Percentiles rank a stretch among this genome's conserved stretches.
Evolutionary conservation across 257 asterid species (phyloP).

Genomic region (Avicennia marina): DNA sequence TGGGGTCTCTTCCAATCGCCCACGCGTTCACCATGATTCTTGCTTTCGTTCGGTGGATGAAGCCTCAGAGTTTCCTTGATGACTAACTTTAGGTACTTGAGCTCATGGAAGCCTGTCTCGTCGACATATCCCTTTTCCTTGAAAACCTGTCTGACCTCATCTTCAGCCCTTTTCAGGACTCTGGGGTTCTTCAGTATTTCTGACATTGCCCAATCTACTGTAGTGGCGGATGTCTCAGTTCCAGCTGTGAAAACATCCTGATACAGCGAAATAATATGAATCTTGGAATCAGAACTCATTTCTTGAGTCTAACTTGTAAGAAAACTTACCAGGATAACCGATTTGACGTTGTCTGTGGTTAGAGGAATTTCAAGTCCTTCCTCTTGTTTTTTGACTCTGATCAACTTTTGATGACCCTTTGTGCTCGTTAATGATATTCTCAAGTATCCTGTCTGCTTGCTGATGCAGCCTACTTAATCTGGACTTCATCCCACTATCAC

Average conservation of each 20-base stretch:
- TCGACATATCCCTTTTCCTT: neutral
- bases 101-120: neutral
- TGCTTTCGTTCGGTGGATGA: conserved; percentile 15
- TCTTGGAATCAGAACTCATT: too few species aligned
- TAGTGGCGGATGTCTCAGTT: conserved; percentile 15
- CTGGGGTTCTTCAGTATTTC: conserved; percentile 2
- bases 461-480: neutral
- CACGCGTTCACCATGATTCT: conserved; percentile 14
- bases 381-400: neutral
- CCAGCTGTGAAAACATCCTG: conserved; percentile 24
- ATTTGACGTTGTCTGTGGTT: conserved; percentile 17
- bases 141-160: conserved; percentile 2
- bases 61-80: conserved; percentile 10
- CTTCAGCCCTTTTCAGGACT: conserved; percentile 7
- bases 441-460: neutral
- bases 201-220: conserved; percentile 10
- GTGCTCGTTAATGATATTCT: neutral
- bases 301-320: neutral
- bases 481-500: neutral
- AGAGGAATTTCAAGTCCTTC: conserved; percentile 24
- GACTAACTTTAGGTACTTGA: conserved; percentile 5
- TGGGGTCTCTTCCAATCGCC: conserved; percentile 13
- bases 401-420: neutral
- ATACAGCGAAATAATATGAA: too few species aligned
- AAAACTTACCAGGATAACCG: conserved; percentile 10